Conservation (phyloP, 2,329 filamentous ascomycete genomes). For the Trichoderma aggressivum region DNA sequence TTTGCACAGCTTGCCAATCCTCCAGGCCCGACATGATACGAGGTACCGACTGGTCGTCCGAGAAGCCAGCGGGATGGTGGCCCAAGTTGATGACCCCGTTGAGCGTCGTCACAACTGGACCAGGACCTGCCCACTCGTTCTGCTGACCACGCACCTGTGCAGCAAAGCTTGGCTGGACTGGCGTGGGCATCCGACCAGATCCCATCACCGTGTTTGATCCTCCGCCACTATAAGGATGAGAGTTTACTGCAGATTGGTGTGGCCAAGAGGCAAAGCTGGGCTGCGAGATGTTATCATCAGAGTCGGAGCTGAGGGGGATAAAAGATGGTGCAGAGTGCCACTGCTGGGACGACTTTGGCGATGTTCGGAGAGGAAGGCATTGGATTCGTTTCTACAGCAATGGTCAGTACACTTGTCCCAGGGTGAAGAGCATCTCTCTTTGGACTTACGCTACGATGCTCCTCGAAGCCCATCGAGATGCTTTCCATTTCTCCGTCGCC, state of each 20-base stretch:
- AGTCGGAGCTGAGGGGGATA: constrained; percentile 40
- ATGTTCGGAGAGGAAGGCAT: constrained; percentile 49
- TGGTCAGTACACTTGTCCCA: constrained; percentile 21
- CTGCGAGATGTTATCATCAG: constrained; percentile 35
- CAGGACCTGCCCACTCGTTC: constrained; percentile 39
- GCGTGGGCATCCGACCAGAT: constrained; percentile 53
- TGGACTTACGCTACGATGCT: constrained; percentile 48
- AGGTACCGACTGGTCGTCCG: constrained; percentile 45
- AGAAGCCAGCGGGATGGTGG: constrained; percentile 40
- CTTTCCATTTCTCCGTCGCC: constrained; percentile 43
- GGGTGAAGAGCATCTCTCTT: neutral
- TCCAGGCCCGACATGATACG: constrained; percentile 43
- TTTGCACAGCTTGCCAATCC: constrained; percentile 53
- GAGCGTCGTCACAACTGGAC: constrained; percentile 32
- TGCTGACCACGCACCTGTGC: constrained; percentile 53
- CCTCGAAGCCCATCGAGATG: constrained; percentile 42
- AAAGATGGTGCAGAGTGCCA: constrained; percentile 33
- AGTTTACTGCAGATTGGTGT: constrained; percentile 24
- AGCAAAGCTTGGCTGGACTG: constrained; percentile 57
- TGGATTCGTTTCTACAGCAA: constrained; percentile 51
- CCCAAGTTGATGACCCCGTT: constrained; percentile 39
- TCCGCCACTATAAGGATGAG: constrained; percentile 30
- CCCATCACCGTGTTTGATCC: constrained; percentile 55
- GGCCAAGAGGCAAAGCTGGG: constrained; percentile 35
- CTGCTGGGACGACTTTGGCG: constrained; percentile 35